These are phyloP conservation scores for Candida sanyiensis DNA, from an alignment of 805 yeast genomes.

Conservation along the genomic window DNA sequence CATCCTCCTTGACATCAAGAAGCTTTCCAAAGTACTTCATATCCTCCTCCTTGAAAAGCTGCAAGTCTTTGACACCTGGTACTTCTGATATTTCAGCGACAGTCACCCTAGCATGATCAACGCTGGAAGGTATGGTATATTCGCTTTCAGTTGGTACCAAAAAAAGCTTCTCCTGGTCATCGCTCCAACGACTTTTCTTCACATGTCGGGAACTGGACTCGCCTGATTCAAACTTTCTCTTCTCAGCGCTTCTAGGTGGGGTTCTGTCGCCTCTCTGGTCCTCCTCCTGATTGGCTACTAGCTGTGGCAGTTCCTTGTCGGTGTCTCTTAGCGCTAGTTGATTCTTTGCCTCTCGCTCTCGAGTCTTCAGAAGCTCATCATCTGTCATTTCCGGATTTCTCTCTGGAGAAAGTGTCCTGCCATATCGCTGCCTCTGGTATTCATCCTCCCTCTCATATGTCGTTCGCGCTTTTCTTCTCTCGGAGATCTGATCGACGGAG, in stretches of 20 bases:
- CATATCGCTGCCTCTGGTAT: constrained; percentile 40
- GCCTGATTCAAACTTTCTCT: constrained; percentile 23
- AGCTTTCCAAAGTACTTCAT: constrained; percentile 63
- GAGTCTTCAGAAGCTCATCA: constrained; percentile 36
- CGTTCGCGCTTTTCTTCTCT: constrained; percentile 25
- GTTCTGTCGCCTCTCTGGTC: constrained; percentile 21
- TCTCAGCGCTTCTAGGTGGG: constrained; percentile 23
- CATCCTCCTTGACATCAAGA: constrained; percentile 30
- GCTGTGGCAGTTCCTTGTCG: not conserved
- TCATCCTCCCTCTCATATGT: constrained; percentile 37
- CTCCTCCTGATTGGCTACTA: not conserved
- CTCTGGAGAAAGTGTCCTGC: constrained; percentile 27
- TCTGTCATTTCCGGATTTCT: constrained; percentile 32
- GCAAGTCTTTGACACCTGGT: constrained; percentile 61
- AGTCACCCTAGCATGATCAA: too few species aligned
- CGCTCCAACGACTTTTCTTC: constrained; percentile 17
- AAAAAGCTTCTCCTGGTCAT: constrained; percentile 1
- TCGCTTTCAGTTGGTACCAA: too few species aligned
- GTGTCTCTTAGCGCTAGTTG: constrained; percentile 10
- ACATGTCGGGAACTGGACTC: constrained; percentile 12
- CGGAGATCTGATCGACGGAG: constrained; percentile 26
- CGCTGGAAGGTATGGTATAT: not conserved
- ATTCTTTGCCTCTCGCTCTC: constrained; percentile 37
- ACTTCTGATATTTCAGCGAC: constrained; percentile 48
- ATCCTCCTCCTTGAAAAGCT: constrained; percentile 68